A percentile compares a stretch with the other conserved stretches of the same genome.
Conservation (phyloP, 495 filamentous ascomycete species). For the Pyronema domesticum region DNA sequence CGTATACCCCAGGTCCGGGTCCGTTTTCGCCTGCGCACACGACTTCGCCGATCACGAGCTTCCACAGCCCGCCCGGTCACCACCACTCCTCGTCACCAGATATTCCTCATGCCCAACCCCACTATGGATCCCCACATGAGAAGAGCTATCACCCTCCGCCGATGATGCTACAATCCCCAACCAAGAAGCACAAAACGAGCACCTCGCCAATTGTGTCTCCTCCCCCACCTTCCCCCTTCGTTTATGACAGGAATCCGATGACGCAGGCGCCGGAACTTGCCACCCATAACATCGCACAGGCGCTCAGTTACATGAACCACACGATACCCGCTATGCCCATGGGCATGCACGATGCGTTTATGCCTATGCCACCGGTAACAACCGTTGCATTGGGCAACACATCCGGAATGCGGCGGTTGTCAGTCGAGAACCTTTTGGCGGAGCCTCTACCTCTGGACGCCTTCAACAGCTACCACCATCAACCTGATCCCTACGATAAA, state of each 20-base stretch:
- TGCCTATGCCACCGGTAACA: conserved; percentile 15
- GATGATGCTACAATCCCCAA: conserved; percentile 14
- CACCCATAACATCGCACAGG: conserved; percentile 14
- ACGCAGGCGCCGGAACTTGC: conserved; percentile 14
- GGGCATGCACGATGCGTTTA: conserved; percentile 14
- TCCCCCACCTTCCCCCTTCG: conserved; percentile 17
- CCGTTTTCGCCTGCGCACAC: conserved; percentile 15
- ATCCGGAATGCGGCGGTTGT: conserved; percentile 20
- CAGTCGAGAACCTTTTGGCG: conserved; percentile 21
- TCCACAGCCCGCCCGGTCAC: conserved; percentile 20
- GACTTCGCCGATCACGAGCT: conserved; percentile 15
- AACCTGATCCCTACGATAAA: conserved; percentile 6
- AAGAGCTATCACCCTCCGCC: conserved; percentile 22
- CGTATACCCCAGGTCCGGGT: conserved; percentile 9
- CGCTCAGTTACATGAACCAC: conserved; percentile 13
- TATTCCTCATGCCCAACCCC: conserved; percentile 13
- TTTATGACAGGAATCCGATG: conserved; percentile 15
- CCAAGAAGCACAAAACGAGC: conserved; percentile 21
- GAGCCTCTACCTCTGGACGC: conserved; percentile 7
- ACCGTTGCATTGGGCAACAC: conserved; percentile 17
- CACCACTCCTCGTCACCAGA: conserved; percentile 13
- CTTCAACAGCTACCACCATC: conserved; percentile 5
- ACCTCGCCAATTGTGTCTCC: conserved; percentile 19
- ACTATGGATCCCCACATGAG: conserved; percentile 16
- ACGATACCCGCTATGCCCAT: conserved; percentile 10